Percentiles rank a stretch among this genome's conserved stretches.
Conservation (phyloP, 208 protist genomes). For the Trypanosoma vivax region DNA sequence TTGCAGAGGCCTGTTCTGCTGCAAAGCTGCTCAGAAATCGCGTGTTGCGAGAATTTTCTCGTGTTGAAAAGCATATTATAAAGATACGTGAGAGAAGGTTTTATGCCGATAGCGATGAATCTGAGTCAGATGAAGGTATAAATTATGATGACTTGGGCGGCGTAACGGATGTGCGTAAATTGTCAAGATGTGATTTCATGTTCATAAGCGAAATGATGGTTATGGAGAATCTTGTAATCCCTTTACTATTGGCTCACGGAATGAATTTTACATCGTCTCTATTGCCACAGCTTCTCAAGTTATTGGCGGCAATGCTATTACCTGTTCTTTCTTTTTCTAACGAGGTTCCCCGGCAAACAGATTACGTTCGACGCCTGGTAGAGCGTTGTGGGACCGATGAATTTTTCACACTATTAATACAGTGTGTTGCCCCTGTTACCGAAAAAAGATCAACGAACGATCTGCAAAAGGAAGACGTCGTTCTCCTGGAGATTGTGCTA, state of each 20-base stretch:
- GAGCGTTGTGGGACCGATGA: conserved; percentile 69
- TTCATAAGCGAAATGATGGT: conserved; percentile 77
- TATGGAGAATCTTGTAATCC: conserved; percentile 74
- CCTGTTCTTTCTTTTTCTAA: conserved; percentile 57
- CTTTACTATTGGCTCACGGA: conserved; percentile 70
- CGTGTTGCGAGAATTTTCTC: conserved; percentile 59
- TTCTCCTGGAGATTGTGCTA: conserved; percentile 77
- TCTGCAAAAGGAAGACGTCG: conserved; percentile 48
- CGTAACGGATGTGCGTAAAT: conserved; percentile 7
- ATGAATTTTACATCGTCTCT: conserved; percentile 60
- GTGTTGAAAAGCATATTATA: conserved; percentile 58
- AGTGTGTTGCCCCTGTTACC: conserved; percentile 71
- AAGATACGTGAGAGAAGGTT: conserved; percentile 42
- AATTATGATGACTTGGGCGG: background rate
- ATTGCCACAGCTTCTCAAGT: conserved; percentile 76
- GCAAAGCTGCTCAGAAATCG: conserved; percentile 74
- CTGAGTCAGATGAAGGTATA: conserved; percentile 31
- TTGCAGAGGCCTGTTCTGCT: conserved; percentile 50
- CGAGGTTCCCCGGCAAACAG: conserved; percentile 49
- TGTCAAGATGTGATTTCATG: conserved; percentile 52
- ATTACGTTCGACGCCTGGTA: conserved; percentile 56
- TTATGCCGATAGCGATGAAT: conserved; percentile 40
- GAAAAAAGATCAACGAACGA: conserved; percentile 44
- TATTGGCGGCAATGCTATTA: conserved; percentile 58
- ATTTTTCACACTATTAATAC: conserved; percentile 73